These are phyloP conservation scores for Viola odorata DNA, from an alignment of 345 rosid genomes.

Conservation along the genomic window DNA sequence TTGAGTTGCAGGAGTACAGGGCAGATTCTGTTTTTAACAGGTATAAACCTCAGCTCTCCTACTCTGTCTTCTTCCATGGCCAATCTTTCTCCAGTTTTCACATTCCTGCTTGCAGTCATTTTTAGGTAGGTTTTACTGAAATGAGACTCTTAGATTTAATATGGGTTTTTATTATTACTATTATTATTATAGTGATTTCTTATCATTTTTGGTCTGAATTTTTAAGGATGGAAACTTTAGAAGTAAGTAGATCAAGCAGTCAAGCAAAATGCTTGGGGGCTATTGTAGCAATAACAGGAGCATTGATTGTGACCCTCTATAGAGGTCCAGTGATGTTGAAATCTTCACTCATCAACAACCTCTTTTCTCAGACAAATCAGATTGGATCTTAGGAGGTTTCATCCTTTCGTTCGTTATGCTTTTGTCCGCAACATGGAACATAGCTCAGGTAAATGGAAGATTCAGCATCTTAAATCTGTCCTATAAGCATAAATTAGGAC, in stretches of 20 bases:
- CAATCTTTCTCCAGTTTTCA: conserved; percentile 34
- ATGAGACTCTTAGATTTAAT: neutral
- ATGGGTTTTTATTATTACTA: neutral
- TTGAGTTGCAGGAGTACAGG: conserved; percentile 31
- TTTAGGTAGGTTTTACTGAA: conserved; percentile 15
- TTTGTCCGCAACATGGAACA: conserved; percentile 24
- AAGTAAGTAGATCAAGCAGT: conserved; percentile 28
- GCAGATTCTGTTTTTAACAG: conserved; percentile 22
- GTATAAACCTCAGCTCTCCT: conserved; percentile 30
- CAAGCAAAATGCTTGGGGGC: conserved; percentile 40
- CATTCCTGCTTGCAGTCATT: conserved; percentile 34
- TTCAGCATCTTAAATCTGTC: no score
- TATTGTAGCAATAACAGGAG: conserved; percentile 33
- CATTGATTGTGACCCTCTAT: conserved; percentile 35
- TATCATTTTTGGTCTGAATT: neutral
- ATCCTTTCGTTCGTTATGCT: conserved; percentile 29
- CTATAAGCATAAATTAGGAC: no score
- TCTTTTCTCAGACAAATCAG: conserved; percentile 20
- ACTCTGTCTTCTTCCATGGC: conserved; percentile 32
- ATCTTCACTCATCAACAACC: conserved; percentile 1
- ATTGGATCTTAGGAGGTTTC: conserved; percentile 41
- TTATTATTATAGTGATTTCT: neutral
- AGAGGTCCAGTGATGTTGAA: conserved; percentile 29
- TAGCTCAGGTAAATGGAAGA: conserved; percentile 31
- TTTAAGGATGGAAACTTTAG: conserved; percentile 35